Evolutionary conservation across 2,329 filamentous ascomycete genomes (phyloP).

Genomic region (Aureobasidium pullulans): DNA sequence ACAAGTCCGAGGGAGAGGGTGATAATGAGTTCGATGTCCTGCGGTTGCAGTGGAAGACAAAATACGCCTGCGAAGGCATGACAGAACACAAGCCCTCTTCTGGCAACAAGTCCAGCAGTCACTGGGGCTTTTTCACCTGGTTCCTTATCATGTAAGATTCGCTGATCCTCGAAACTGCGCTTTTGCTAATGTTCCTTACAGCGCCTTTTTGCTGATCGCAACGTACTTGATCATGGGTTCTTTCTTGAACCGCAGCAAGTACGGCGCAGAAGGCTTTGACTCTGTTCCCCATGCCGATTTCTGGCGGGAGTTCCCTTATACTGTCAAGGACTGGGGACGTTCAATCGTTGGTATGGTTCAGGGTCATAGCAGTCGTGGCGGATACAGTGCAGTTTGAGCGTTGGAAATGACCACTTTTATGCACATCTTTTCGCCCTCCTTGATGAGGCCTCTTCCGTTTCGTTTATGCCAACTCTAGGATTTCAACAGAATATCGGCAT

Average conservation of each 20-base stretch:
- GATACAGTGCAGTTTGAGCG: constrained; percentile 84
- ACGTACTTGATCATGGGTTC: constrained; percentile 95
- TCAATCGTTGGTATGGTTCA: constrained; percentile 77
- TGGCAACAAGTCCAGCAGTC: constrained; percentile 10
- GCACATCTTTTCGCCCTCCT: not conserved
- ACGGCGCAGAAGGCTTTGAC: constrained; percentile 92
- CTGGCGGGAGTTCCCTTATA: constrained; percentile 84
- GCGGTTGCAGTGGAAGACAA: constrained; percentile 76
- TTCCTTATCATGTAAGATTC: constrained; percentile 75
- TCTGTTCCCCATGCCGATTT: constrained; percentile 87
- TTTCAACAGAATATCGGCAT: too few relatives aligned
- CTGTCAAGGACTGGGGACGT: constrained; percentile 80
- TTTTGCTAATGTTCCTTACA: constrained; percentile 30
- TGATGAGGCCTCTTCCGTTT: not conserved
- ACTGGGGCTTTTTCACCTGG: constrained; percentile 97
- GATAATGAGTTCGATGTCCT: constrained; percentile 52
- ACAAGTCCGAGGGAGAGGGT: constrained; percentile 52
- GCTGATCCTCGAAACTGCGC: not conserved
- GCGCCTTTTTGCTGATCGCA: constrained; percentile 75
- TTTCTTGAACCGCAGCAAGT: constrained; percentile 98
- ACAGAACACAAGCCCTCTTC: constrained; percentile 22
- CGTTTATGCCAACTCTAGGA: too few relatives aligned
- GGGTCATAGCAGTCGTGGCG: constrained; percentile 69
- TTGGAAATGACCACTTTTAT: not conserved
- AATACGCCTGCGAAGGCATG: constrained; percentile 69